These are phyloP conservation scores for Collybia mongolica DNA, from an alignment of 768 basidiomycete genomes.

Conservation along the genomic window DNA sequence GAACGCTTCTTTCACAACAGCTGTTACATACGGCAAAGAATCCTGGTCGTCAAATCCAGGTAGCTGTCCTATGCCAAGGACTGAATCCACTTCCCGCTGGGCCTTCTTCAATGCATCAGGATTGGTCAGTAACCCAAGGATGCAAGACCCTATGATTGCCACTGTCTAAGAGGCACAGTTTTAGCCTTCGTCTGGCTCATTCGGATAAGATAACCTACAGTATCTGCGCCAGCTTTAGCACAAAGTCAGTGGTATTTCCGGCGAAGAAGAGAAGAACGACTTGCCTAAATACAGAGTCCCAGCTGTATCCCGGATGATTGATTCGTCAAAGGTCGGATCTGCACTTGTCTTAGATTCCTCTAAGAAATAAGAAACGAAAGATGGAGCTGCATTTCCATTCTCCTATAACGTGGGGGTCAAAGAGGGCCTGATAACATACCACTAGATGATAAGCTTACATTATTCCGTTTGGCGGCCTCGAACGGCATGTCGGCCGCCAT, in stretches of 20 bases:
- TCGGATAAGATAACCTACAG: conserved; percentile 22
- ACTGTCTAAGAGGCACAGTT: conserved; percentile 18
- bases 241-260: too few relatives aligned
- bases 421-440: background rate
- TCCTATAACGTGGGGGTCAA: background rate
- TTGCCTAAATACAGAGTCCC: conserved; percentile 19
- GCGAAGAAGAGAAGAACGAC: background rate
- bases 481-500: conserved; percentile 22
- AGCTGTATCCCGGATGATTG: conserved; percentile 13
- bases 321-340: conserved; percentile 11
- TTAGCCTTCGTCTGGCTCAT: background rate
- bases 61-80: conserved; percentile 23
- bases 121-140: conserved; percentile 28
- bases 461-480: conserved; percentile 6
- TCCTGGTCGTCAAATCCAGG: conserved; percentile 27
- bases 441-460: background rate
- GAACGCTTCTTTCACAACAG: conserved; percentile 28
- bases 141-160: conserved; percentile 17
- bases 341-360: conserved; percentile 13
- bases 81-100: conserved; percentile 28
- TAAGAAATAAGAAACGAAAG: conserved; percentile 12
- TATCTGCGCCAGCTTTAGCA: conserved; percentile 24
- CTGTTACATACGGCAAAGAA: conserved; percentile 29
- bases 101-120: conserved; percentile 25
- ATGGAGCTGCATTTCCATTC: conserved; percentile 11